Percentiles rank a stretch among this genome's conserved stretches.
phyloP scores from a whole-genome alignment of 805 yeast genomes.

The Hanseniaspora pseudoguilliermondii region DNA sequence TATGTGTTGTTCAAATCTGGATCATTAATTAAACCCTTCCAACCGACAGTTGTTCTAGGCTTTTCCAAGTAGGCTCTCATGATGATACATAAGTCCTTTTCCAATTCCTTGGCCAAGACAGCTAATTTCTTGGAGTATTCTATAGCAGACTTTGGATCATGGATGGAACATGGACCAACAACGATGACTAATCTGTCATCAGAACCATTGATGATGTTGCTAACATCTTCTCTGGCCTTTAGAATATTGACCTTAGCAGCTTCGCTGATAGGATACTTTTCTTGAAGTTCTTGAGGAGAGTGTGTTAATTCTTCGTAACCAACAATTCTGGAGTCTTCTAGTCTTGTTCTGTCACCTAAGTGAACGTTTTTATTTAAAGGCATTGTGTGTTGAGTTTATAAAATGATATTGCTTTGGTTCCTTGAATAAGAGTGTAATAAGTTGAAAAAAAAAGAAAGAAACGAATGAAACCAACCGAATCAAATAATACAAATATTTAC shows the following conservation, averaged over 20 bases:
- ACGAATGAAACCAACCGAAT: neutral
- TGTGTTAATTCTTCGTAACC: slow-evolving; percentile 87
- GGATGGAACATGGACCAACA: slow-evolving; percentile 95
- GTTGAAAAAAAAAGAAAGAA: neutral
- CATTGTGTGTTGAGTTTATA: neutral
- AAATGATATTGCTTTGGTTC: neutral
- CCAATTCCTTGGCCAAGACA: slow-evolving; percentile 44
- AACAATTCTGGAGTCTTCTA: slow-evolving; percentile 65
- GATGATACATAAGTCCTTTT: slow-evolving; percentile 67
- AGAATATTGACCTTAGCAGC: slow-evolving; percentile 50
- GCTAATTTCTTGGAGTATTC: slow-evolving; percentile 68
- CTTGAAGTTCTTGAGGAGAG: slow-evolving; percentile 84
- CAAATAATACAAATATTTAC: too few species aligned
- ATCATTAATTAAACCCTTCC: slow-evolving; percentile 97
- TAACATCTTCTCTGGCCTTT: slow-evolving; percentile 61
- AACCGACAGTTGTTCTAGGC: slow-evolving; percentile 97
- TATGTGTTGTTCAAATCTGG: slow-evolving; percentile 90
- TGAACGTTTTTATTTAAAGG: slow-evolving; percentile 65
- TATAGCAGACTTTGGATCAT: slow-evolving; percentile 82
- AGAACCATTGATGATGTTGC: slow-evolving; percentile 34
- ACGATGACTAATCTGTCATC: slow-evolving; percentile 83
- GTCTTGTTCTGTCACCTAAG: slow-evolving; percentile 67
- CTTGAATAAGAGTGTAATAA: neutral
- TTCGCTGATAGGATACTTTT: slow-evolving; percentile 60
- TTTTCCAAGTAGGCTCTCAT: slow-evolving; percentile 98